Evolutionary conservation across 768 basidiomycete species (phyloP), one percentile per base, ranked within the genome.

Genomic region (Termitomyces sp.): DNA sequence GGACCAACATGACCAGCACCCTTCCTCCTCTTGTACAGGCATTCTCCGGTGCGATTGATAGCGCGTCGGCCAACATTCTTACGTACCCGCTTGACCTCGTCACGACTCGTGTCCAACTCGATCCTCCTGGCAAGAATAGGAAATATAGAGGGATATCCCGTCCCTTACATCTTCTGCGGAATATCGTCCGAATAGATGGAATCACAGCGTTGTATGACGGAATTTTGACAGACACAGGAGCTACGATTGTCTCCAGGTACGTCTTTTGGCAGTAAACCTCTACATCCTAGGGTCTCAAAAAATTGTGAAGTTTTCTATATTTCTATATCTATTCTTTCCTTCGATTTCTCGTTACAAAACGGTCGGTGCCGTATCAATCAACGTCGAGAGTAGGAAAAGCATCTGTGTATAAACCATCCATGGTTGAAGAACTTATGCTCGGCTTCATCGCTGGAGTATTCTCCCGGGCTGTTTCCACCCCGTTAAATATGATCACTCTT

Each of bases 31-130:
- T 50, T 34, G 20, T 50, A 33, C 49, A 50, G 62, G 84, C 84
- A 0, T 34, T 50, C 20, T 81, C 83, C 5, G 84, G 84, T 3
- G 77, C 81, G 1, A 70, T 84, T 42, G 84, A 82, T 13, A 81
- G 81, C 58, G 81, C 80, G 1, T 69, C 79, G 7, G 81, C 83
- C 0, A 83, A 83, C 41, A 36, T 60, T 22, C 59, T 82, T 31
- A 75, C 78, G 0, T 87, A 84, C 59, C 84, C 85, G 1, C 74
- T 87, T 5, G 83, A 85, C 64, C 73, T 85, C n/a, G 75, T 82
- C 10, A 77, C 78, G 0, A 83, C 83, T 1, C 72, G 79, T 29
- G 68, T 83, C 8, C 81, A 82, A 64, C 70, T 77, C 22, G 67
- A 74, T 36, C 61, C 70, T 12, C 69, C 70, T 9, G 24, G 24